Conservation (phyloP, 2,329 filamentous ascomycete species). For the Penicillium crustosum region DNA sequence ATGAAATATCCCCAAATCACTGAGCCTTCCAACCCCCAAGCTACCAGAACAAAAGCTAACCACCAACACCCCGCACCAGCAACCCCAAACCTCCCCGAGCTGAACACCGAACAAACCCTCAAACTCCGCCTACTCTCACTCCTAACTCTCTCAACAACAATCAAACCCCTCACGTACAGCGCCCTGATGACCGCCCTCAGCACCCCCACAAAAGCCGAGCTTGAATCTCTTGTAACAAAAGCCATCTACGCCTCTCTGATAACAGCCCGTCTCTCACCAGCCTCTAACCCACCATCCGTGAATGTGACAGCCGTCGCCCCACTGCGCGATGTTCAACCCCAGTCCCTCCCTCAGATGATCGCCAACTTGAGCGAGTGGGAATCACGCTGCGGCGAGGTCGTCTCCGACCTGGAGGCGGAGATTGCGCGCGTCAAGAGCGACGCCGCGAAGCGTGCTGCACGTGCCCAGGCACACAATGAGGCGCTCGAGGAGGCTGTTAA, state of each 20-base stretch:
- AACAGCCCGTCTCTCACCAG: slow-evolving; percentile 80
- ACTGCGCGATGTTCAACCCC: slow-evolving; percentile 78
- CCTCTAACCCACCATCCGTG: slow-evolving; percentile 72
- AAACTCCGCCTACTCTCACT: slow-evolving; percentile 93
- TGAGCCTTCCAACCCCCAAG: neutral
- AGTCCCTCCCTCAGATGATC: slow-evolving; percentile 68
- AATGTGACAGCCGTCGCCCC: slow-evolving; percentile 78
- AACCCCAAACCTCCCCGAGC: slow-evolving; percentile 62
- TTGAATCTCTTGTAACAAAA: slow-evolving; percentile 83
- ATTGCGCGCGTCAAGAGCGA: slow-evolving; percentile 64
- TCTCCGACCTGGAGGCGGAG: slow-evolving; percentile 73
- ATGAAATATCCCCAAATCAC: neutral
- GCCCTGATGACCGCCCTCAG: slow-evolving; percentile 66
- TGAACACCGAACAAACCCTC: slow-evolving; percentile 69
- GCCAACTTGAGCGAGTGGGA: slow-evolving; percentile 72
- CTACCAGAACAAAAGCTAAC: slow-evolving; percentile 2
- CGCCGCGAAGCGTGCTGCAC: slow-evolving; percentile 56
- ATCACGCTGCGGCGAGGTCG: slow-evolving; percentile 70
- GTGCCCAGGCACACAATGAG: slow-evolving; percentile 51
- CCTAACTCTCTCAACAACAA: slow-evolving; percentile 72
- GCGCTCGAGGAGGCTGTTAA: slow-evolving; percentile 52
- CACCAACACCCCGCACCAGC: slow-evolving; percentile 30
- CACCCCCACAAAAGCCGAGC: slow-evolving; percentile 64
- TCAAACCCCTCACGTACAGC: slow-evolving; percentile 69
- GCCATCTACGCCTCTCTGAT: slow-evolving; percentile 85